phyloP scores from a whole-genome alignment of 2,329 filamentous ascomycete genomes.

The Microdochium bolleyi region DNA sequence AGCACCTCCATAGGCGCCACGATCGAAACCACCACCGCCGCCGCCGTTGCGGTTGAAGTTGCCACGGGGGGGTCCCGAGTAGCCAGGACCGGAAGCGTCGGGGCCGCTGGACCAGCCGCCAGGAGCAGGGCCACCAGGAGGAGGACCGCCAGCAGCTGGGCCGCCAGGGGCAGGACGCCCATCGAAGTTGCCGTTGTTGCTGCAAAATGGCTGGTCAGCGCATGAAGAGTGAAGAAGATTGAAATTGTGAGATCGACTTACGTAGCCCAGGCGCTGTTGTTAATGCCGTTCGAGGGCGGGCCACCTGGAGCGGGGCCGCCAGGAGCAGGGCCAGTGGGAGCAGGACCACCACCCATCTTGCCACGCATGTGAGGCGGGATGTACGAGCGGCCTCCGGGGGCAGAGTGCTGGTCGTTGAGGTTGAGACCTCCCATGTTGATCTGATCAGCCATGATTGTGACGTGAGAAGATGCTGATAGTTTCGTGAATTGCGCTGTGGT shows the following conservation, averaged over 20 bases:
- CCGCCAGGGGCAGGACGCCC: constrained; percentile 23
- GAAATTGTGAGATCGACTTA: constrained; percentile 27
- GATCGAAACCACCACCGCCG: constrained; percentile 39
- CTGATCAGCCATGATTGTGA: constrained; percentile 67
- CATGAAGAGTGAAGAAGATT: constrained; percentile 3
- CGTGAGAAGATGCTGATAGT: constrained; percentile 6
- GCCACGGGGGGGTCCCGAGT: constrained; percentile 11
- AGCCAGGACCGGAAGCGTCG: constrained; percentile 22
- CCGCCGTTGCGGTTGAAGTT: constrained; percentile 1
- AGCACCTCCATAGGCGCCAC: constrained; percentile 52
- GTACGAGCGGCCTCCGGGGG: constrained; percentile 55
- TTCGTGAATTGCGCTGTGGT: constrained; percentile 6
- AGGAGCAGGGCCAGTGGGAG: constrained; percentile 13
- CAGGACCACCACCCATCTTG: constrained; percentile 32
- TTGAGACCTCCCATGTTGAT: constrained; percentile 73
- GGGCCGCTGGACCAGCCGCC: constrained; percentile 13
- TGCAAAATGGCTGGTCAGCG: constrained; percentile 18
- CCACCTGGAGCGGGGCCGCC: constrained; percentile 18
- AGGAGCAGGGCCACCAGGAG: constrained; percentile 25
- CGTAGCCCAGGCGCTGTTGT: constrained; percentile 58
- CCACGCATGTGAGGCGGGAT: constrained; percentile 78
- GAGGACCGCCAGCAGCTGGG: constrained; percentile 14
- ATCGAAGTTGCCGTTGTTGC: constrained; percentile 40
- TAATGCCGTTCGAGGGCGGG: constrained; percentile 38
- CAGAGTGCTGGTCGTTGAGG: constrained; percentile 44